A percentile compares a stretch with the other conserved stretches of the same genome.
Conservation (phyloP, 345 rosid genomes). For the Laguncularia racemosa region DNA sequence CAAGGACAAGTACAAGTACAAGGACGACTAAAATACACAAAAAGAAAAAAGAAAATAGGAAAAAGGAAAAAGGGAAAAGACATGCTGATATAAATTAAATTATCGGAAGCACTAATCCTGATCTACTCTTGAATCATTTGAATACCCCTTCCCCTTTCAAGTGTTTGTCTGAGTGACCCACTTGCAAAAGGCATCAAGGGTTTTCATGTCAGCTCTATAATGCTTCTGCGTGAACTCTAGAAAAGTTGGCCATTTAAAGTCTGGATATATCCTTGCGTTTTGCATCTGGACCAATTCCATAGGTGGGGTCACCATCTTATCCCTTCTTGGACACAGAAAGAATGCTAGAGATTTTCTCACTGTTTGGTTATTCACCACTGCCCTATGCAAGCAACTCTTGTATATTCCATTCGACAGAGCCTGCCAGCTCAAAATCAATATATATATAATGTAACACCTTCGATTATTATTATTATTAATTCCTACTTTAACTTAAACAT, state of each 20-base stretch:
- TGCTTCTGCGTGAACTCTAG: conserved; percentile 48
- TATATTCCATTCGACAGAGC: conserved; percentile 36
- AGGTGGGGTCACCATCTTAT: conserved; percentile 33
- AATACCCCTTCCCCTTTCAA: too few species aligned
- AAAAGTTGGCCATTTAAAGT: conserved; percentile 35
- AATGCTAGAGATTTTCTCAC: conserved; percentile 40
- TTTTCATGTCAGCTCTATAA: conserved; percentile 38
- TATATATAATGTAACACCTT: too few species aligned
- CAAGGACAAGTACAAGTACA: too few species aligned
- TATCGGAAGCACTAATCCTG: too few species aligned
- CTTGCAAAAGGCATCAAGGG: conserved; percentile 27
- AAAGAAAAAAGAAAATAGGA: too few species aligned
- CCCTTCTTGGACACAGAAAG: conserved; percentile 36
- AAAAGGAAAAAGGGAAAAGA: too few species aligned
- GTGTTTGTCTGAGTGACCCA: conserved; percentile 23
- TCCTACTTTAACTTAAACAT: neutral
- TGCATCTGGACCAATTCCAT: conserved; percentile 14
- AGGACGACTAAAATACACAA: too few species aligned
- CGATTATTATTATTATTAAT: too few species aligned
- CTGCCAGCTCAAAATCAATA: conserved; percentile 11
- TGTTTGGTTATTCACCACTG: conserved; percentile 33
- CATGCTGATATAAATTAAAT: too few species aligned
- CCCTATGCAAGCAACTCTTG: conserved; percentile 46
- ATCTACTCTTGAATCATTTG: too few species aligned
- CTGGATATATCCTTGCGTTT: conserved; percentile 31